These are phyloP conservation scores for Crithidia fasciculata DNA, from an alignment of 208 protist genomes.

Conservation along the genomic window DNA sequence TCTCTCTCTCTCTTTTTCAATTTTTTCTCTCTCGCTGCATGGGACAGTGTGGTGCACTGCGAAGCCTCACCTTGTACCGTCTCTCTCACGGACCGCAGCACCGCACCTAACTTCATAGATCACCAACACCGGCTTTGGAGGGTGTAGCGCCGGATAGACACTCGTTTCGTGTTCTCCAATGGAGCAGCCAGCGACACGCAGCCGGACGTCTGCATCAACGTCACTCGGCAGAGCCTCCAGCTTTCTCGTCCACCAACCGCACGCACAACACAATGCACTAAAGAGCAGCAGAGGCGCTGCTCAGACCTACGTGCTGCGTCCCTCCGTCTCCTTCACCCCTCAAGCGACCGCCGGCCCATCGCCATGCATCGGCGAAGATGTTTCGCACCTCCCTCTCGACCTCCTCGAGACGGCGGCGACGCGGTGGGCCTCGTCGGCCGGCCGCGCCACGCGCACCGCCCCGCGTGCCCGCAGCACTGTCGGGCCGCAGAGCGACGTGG, in stretches of 20 bases:
- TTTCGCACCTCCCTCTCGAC: constrained; percentile 28
- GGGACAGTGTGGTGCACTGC: too few species aligned
- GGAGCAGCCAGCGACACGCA: not conserved
- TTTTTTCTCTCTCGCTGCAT: too few species aligned
- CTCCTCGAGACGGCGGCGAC: constrained; percentile 21
- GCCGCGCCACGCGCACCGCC: constrained; percentile 7
- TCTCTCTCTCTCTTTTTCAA: too few species aligned
- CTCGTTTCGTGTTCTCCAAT: not conserved
- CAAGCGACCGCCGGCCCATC: constrained; percentile 8
- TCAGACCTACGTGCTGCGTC: not conserved
- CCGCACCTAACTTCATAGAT: too few species aligned
- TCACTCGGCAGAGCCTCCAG: constrained; percentile 8
- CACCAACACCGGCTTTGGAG: not conserved
- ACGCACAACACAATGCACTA: not conserved
- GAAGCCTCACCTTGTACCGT: too few species aligned
- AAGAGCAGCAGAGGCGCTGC: not conserved
- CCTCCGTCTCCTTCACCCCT: constrained; percentile 1
- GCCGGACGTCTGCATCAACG: constrained; percentile 9
- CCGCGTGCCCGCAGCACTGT: constrained; percentile 31
- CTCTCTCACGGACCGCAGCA: too few species aligned
- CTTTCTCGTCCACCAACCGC: constrained; percentile 11
- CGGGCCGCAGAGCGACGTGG: constrained; percentile 33
- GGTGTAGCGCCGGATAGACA: not conserved
- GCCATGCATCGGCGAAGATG: constrained; percentile 3
- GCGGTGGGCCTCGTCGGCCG: constrained; percentile 28